Evolutionary conservation across 1,139 yeast species (phyloP), one percentile per base, ranked within the genome.

Genomic region (Saccharomyces hybrid): DNA sequence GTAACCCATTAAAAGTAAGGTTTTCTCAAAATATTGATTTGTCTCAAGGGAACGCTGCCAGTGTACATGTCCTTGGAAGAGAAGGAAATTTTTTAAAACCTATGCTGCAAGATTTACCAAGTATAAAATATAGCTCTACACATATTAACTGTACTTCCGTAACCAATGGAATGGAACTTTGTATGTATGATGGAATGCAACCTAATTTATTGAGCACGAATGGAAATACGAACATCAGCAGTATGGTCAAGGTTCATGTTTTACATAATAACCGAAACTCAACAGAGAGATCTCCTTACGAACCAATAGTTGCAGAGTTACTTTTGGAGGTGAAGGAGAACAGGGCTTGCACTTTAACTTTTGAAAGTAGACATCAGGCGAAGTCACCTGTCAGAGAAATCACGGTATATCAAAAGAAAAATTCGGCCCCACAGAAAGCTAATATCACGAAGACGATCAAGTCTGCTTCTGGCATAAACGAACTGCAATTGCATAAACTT

Each of bases 1-100:
- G 70, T 2, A 76, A 81, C 44, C 96, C 96, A 8, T 70, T 88
- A 68, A 88, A 88, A 64, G 73, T 87, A 53, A 75, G 91, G 59
- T 85, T 85, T 62, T 69, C 82, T 34, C 90, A 89, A 67, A 69
- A 73, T 1, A 73, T 84, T 52, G 77, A 83, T 59, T 69, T 83
- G 55, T 69, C 68, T 49, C 51, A 49, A 5, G 57, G 53, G 1
- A 57, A 64, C 7, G 63, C 65, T 1, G 70, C 82, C 41, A 64
- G 66, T 34, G 83, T 82, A 20, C 71, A 71, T 16, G 77, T 83
- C 0, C 71, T 64, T 56, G 88, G 85, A 4, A 77, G 88, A 61
- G 68, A 72, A n/a, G 81, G 80, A 0, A 56, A 60, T 13, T 72
- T 65, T 59, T 72, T 72, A 59, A 71, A 62, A 59, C 69, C 64